These are phyloP conservation scores for Backusella macrospora DNA, from an alignment of 192 early-diverging fungal species.

Conservation along the genomic window DNA sequence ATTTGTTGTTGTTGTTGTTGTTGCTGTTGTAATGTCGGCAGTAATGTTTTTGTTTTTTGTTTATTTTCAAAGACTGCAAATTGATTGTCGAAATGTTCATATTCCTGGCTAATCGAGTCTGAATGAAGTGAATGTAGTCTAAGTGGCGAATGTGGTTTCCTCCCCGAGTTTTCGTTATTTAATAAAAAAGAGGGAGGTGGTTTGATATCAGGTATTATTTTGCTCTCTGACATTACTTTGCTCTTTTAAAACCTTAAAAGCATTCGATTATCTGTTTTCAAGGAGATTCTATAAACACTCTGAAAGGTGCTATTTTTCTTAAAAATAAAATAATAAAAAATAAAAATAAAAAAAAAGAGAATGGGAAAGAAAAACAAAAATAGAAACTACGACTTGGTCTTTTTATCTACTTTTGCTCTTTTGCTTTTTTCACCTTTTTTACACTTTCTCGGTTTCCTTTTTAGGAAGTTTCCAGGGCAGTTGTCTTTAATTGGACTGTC, in stretches of 20 bases:
- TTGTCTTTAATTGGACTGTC: too few species aligned
- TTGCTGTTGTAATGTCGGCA: background rate
- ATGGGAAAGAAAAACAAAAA: background rate
- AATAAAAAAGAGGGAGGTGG: background rate
- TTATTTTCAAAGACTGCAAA: background rate
- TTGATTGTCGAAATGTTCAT: background rate
- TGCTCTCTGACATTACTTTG: slow-evolving; percentile 1
- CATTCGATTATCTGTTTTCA: background rate
- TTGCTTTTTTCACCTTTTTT: background rate
- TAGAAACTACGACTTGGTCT: too few species aligned
- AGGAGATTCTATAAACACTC: background rate
- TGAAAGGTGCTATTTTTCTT: background rate
- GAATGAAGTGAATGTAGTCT: background rate
- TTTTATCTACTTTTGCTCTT: background rate
- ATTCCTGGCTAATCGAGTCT: background rate
- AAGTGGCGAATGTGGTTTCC: slow-evolving; percentile 1
- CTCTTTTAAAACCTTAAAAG: background rate
- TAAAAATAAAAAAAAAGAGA: background rate
- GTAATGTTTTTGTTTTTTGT: background rate
- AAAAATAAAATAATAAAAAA: background rate
- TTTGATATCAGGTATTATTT: background rate
- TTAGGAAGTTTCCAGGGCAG: background rate
- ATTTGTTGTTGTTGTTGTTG: too few species aligned
- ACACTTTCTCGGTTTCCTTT: slow-evolving; percentile 4
- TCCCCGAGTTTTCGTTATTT: background rate